Base-by-base conservation (phyloP, 2,329 filamentous ascomycete species). In the Mollisiaceae sp. region DNA sequence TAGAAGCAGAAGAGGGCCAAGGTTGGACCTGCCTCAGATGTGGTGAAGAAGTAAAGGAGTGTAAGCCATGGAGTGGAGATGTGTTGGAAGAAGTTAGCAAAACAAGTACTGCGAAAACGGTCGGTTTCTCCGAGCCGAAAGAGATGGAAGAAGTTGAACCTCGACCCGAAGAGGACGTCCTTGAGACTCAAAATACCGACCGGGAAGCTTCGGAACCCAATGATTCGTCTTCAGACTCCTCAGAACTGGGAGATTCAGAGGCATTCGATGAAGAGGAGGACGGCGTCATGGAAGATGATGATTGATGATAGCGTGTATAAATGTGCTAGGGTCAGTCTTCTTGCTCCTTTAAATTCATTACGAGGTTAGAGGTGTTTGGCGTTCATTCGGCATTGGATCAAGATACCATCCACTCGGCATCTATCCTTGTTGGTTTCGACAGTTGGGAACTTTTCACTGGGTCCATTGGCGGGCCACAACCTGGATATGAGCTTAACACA, bases 21-120 rank as follows among this genome's bases (percentile, higher is more conserved):
- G 94, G 94, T 2, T 97, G 94, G 93, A 86, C 88, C 12, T 99
- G 95, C 79, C 81, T 99, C 56, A 86, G 95, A 22, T 99, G 95
- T 75, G 94, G 94, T 20, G 91, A 92, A 74, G 77, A 90, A 22
- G 88, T 97, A 58, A 93, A 90, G 75, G 89, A 94, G 76, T 98
- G 94, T 78, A 89, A 88, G 76, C 93, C 95, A 0, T 99, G 95
- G 95, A 88, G 84, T 72, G 95, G 95, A 27, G 95, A 97, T 78
- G 91, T 98, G 20, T 78, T 97, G 54, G 89, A 90, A 75, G 67
- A 83, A 78, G 71, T 78, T 77, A 27, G 75, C 67, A 77, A 73
- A 61, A 43, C 69, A n/a, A 47, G 59, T 4, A 67, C 77, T 8
- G 76, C 79, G 9, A 90, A 89, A 75, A 84, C 82, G 12, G 89